phyloP scores from a whole-genome alignment of 305 asterid genomes.

The Fraxinus latifolia region DNA sequence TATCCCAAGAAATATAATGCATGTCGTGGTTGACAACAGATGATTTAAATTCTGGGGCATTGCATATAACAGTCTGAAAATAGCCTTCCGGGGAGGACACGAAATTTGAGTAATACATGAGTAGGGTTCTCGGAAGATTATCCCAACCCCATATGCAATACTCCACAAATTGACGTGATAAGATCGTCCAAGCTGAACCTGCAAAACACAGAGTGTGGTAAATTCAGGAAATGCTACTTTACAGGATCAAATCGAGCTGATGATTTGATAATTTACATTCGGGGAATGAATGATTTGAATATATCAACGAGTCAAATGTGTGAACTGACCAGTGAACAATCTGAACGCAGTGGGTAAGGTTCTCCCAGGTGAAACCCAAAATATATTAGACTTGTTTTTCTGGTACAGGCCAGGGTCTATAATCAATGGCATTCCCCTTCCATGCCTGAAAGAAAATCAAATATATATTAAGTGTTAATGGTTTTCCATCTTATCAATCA shows the following conservation, averaged over 20 bases:
- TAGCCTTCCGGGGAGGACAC: conserved; percentile 93
- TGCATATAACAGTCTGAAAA: conserved; percentile 86
- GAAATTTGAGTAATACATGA: conserved; percentile 91
- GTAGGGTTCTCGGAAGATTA: conserved; percentile 86
- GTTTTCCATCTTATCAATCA: neutral
- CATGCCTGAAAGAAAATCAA: conserved; percentile 25
- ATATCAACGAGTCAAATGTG: neutral
- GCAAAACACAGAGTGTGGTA: conserved; percentile 17
- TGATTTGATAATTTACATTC: neutral
- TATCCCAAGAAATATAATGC: conserved; percentile 90
- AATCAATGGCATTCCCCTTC: conserved; percentile 49
- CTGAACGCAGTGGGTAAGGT: conserved; percentile 42
- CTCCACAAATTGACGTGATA: conserved; percentile 76
- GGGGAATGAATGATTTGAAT: neutral
- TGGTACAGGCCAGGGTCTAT: conserved; percentile 51
- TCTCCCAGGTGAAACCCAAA: conserved; percentile 38
- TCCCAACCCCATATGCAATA: conserved; percentile 96
- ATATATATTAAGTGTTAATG: neutral
- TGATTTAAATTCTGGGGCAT: conserved; percentile 60
- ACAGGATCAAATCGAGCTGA: neutral
- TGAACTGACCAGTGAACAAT: conserved; percentile 44
- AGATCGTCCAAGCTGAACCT: conserved; percentile 97
- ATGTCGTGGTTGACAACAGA: conserved; percentile 88
- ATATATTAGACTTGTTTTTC: conserved; percentile 39
- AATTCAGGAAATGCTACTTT: neutral